phyloP scores from a whole-genome alignment of 345 rosid genomes.

The Clarkia xantiana region DNA sequence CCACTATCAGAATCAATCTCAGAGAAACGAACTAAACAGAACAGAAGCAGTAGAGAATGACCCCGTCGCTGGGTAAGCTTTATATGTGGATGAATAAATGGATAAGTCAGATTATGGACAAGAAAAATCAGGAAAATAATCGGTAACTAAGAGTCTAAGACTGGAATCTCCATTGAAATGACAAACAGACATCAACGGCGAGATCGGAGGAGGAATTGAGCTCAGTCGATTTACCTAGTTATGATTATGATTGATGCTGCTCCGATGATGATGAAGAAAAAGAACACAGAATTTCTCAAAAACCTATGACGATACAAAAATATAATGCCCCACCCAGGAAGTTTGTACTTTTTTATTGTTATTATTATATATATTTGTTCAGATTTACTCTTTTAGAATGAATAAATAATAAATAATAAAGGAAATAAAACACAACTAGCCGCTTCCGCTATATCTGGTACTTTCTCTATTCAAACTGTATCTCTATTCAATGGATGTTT shows the following conservation, averaged over 20 bases:
- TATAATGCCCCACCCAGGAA: not conserved
- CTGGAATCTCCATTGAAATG: too few relatives aligned
- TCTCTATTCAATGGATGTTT: too few relatives aligned
- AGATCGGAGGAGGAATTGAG: not conserved
- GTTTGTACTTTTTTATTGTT: too few relatives aligned
- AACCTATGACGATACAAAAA: conserved; percentile 10
- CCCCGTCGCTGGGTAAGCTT: conserved; percentile 9
- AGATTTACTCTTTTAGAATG: too few relatives aligned
- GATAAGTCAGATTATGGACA: conserved; percentile 34
- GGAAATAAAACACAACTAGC: too few relatives aligned
- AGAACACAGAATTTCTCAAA: conserved; percentile 9
- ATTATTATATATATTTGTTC: too few relatives aligned
- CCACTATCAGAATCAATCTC: not conserved
- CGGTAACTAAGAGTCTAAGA: not conserved
- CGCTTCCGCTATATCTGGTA: too few relatives aligned
- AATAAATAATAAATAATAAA: too few relatives aligned
- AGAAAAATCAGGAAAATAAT: conserved; percentile 11
- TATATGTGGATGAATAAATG: conserved; percentile 10
- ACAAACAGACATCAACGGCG: not conserved
- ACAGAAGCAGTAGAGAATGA: not conserved
- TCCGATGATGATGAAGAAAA: conserved; percentile 9
- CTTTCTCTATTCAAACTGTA: too few relatives aligned
- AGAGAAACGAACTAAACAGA: not conserved
- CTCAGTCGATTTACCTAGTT: conserved; percentile 2
- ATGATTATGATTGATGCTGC: conserved; percentile 7